A percentile compares a stretch with the other conserved stretches of the same genome.
phyloP scores from a whole-genome alignment of 305 asterid species.

The Plantago coronopus region DNA sequence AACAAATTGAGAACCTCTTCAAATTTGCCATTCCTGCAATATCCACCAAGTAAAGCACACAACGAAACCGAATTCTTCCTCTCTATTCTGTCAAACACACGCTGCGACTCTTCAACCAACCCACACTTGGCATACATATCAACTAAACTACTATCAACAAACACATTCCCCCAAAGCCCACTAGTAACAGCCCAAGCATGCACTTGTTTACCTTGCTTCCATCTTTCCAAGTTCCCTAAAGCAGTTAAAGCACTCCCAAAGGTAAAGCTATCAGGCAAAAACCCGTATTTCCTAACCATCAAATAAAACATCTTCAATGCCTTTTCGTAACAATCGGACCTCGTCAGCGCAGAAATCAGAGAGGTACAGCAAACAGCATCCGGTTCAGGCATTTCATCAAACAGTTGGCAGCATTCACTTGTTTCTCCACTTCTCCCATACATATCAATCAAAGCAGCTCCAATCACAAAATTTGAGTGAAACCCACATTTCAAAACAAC shows the following conservation, averaged over 20 bases:
- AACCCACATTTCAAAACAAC: constrained; percentile 50
- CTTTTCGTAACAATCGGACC: constrained; percentile 58
- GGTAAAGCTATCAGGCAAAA: constrained; percentile 54
- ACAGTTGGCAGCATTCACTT: constrained; percentile 40
- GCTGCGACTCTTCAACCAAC: constrained; percentile 46
- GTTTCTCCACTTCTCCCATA: constrained; percentile 56
- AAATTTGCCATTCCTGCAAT: constrained; percentile 60
- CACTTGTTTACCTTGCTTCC: constrained; percentile 62
- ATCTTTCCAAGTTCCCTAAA: constrained; percentile 71
- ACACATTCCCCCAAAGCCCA: constrained; percentile 50
- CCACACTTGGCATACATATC: constrained; percentile 84
- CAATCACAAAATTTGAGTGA: constrained; percentile 46
- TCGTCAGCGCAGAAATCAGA: constrained; percentile 62
- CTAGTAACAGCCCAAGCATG: constrained; percentile 45
- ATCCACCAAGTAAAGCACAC: constrained; percentile 86
- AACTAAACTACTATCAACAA: constrained; percentile 62
- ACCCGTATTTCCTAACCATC: constrained; percentile 41
- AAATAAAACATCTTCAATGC: constrained; percentile 49
- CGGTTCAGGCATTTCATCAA: constrained; percentile 74
- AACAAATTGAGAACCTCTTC: constrained; percentile 54
- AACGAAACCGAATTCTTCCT: constrained; percentile 70
- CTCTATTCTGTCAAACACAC: constrained; percentile 63
- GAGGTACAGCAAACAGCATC: constrained; percentile 82
- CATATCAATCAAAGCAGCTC: constrained; percentile 75
- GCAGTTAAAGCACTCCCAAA: constrained; percentile 78